Evolutionary conservation across 2,329 filamentous ascomycete genomes (phyloP), one percentile per base, ranked within the genome.

Genomic region (Neocatenulostroma microsporum): DNA sequence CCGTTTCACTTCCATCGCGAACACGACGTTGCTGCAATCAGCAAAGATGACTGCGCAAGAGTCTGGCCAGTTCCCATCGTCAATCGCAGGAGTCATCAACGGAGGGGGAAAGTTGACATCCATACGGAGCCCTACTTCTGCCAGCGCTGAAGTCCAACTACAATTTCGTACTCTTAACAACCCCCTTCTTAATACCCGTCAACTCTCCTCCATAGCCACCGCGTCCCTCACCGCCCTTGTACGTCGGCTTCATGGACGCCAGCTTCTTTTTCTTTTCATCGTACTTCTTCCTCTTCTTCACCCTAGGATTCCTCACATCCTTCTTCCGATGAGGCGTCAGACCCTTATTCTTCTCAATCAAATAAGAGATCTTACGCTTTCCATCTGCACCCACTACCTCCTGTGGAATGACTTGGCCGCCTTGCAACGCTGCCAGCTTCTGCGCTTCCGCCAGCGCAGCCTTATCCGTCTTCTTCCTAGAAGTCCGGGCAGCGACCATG

Each of bases 211-310:
- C 77, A 68, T 98, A 98, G 36, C 87, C 83, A 55, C 86, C 83
- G 56, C 76, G 77, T 50, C 84, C 79, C 66, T 93, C 80, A 44
- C 85, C 84, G 49, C 85, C 85, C 63, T 87, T 85, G 68, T 88
- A 96, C 11, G 85, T 72, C 7, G 84, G 76, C 68, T 83, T 85
- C 69, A 88, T 84, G 58, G 82, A 89, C 54, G 77, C 78, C 57
- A 96, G 66, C 73, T 96, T 95, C 84, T 95, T 96, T 75, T 89
- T 83, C 74, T 94, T 95, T 62, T 87, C 82, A 58, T 93, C 87
- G 62, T 78, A 98, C 77, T 86, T 87, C 78, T 86, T 86, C 64
- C 86, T 79, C 82, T 95, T 96, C 82, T 96, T 98, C 48, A 96
- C 89, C 61, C 91, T 74, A 23, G 91, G 88, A 67, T 98, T 98